Conservation (phyloP, 805 yeast genomes). For the Myxozyma neglecta region DNA sequence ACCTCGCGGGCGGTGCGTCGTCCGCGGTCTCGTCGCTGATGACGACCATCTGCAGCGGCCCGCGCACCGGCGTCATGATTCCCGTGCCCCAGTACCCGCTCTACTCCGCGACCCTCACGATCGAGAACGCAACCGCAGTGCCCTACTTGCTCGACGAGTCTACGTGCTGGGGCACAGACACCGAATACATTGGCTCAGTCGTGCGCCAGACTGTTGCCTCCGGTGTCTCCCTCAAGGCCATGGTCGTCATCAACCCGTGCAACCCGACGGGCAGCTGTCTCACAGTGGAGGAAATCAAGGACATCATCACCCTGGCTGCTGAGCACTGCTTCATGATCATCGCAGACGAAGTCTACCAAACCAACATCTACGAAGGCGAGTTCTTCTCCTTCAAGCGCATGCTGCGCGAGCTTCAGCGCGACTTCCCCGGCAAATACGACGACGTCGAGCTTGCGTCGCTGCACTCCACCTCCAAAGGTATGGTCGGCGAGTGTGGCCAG, state of each 20-base stretch:
- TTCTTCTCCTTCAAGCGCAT: conserved; percentile 85
- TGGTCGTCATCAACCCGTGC: conserved; percentile 96
- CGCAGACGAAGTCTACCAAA: conserved; percentile 98
- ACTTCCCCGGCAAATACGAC: conserved; percentile 56
- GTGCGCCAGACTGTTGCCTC: conserved; percentile 51
- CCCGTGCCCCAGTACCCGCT: conserved; percentile 99
- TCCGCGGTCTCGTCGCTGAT: conserved; percentile 83
- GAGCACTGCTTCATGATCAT: conserved; percentile 79
- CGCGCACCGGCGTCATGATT: conserved; percentile 71
- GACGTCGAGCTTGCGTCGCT: conserved; percentile 86
- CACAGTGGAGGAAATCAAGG: conserved; percentile 61
- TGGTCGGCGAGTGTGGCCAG: conserved; percentile 98
- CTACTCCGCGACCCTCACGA: conserved; percentile 89
- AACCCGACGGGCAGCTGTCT: conserved; percentile 95
- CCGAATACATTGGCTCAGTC: conserved; percentile 58
- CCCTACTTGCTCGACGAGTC: conserved; percentile 85
- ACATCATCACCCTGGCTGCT: conserved; percentile 76
- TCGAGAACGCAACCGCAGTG: conserved; percentile 77
- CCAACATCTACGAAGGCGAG: conserved; percentile 66
- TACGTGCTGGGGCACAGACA: conserved; percentile 79
- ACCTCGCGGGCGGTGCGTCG: conserved; percentile 91
- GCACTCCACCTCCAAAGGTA: conserved; percentile 98
- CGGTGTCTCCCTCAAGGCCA: conserved; percentile 67
- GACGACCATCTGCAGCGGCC: conserved; percentile 66
- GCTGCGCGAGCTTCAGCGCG: conserved; percentile 58